These are phyloP conservation scores for Monascus ruber DNA, from an alignment of 2,329 filamentous ascomycete species.

Conservation along the genomic window DNA sequence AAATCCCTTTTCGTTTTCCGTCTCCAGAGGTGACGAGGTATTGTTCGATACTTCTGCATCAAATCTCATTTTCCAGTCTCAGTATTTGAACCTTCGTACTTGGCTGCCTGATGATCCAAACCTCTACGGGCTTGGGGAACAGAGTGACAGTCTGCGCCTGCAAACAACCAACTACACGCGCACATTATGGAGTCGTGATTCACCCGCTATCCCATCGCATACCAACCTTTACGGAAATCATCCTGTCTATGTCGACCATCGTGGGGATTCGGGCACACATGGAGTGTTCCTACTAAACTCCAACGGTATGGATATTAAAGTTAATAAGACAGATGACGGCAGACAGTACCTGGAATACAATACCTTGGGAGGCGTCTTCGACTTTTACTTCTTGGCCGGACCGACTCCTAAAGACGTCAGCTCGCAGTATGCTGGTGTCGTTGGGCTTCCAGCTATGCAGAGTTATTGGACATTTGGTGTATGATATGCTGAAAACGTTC, in stretches of 20 bases:
- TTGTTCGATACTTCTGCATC: slow-evolving; percentile 60
- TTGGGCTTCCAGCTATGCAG: slow-evolving; percentile 48
- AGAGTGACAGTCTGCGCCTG: slow-evolving; percentile 58
- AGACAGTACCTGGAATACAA: slow-evolving; percentile 71
- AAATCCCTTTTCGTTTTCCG: slow-evolving; percentile 57
- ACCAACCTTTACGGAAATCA: slow-evolving; percentile 63
- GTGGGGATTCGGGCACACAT: slow-evolving; percentile 45
- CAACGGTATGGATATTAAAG: slow-evolving; percentile 66
- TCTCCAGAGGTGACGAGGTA: slow-evolving; percentile 32
- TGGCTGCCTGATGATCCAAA: slow-evolving; percentile 56
- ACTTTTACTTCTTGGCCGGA: slow-evolving; percentile 57
- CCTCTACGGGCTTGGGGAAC: slow-evolving; percentile 70
- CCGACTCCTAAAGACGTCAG: slow-evolving; percentile 48
- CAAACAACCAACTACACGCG: slow-evolving; percentile 59
- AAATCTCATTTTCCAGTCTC: slow-evolving; percentile 61
- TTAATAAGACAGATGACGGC: slow-evolving; percentile 49
- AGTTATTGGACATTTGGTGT: slow-evolving; percentile 55
- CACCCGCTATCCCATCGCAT: slow-evolving; percentile 48
- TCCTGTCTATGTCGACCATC: slow-evolving; percentile 65
- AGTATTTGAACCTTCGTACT: slow-evolving; percentile 64
- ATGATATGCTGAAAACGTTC: slow-evolving; percentile 4
- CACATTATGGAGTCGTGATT: slow-evolving; percentile 59
- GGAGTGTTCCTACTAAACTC: slow-evolving; percentile 61
- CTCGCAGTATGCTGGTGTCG: slow-evolving; percentile 48
- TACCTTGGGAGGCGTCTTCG: slow-evolving; percentile 62